phyloP scores from a whole-genome alignment of 768 basidiomycete genomes.

The Agaricus subrufescens region DNA sequence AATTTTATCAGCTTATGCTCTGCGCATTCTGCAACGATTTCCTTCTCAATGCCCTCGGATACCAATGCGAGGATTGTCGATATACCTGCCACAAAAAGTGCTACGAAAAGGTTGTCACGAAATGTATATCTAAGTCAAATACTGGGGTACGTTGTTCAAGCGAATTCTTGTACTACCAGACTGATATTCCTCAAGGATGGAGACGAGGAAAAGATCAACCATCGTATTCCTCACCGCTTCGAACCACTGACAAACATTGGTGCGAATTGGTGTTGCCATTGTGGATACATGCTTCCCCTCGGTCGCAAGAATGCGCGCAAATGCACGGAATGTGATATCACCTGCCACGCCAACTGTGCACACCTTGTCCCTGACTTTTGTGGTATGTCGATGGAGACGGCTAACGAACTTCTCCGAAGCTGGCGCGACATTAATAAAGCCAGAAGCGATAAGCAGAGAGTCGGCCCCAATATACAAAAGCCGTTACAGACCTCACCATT shows the following conservation, averaged over 20 bases:
- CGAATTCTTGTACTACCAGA: not conserved
- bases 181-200: slow-evolving; percentile 55
- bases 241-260: slow-evolving; percentile 95
- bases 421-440: slow-evolving; percentile 89
- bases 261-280: slow-evolving; percentile 99
- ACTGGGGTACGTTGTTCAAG: slow-evolving; percentile 63
- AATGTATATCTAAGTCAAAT: slow-evolving; percentile 97
- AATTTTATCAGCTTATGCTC: slow-evolving; percentile 98
- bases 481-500: slow-evolving; percentile 3
- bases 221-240: slow-evolving; percentile 98
- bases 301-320: slow-evolving; percentile 95
- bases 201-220: slow-evolving; percentile 98
- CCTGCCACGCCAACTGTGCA: slow-evolving; percentile 95
- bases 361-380: slow-evolving; percentile 99
- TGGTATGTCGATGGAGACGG: slow-evolving; percentile 99
- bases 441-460: slow-evolving; percentile 9
- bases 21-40: slow-evolving; percentile 99
- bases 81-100: slow-evolving; percentile 99
- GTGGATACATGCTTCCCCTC: slow-evolving; percentile 95
- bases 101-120: slow-evolving; percentile 97
- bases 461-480: not conserved
- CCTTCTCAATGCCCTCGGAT: slow-evolving; percentile 94
- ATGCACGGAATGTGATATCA: slow-evolving; percentile 94
- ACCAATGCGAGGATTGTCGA: slow-evolving; percentile 98
- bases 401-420: slow-evolving; percentile 86